A percentile compares a stretch with the other conserved stretches of the same genome.
Conservation (phyloP, 164 flowering plant species). For the Taxillus chinensis region DNA sequence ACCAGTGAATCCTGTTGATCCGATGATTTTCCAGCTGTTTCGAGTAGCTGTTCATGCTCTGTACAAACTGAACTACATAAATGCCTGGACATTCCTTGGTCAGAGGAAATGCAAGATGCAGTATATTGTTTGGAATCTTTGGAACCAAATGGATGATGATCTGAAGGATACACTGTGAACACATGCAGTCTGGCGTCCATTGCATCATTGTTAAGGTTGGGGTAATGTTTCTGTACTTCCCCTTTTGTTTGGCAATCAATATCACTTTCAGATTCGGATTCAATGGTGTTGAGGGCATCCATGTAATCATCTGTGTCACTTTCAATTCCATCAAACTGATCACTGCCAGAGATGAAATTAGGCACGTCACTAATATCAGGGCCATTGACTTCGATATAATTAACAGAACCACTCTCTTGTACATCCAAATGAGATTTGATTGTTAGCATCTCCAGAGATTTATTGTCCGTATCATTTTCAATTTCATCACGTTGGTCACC, state of each 20-base stretch:
- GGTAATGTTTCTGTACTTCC: conserved; percentile 24
- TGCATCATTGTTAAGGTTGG: conserved; percentile 16
- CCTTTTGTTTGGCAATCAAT: conserved; percentile 43
- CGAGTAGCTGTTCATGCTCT: conserved; percentile 23
- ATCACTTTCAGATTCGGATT: conserved; percentile 73
- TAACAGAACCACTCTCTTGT: conserved; percentile 13
- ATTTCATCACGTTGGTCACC: conserved; percentile 36
- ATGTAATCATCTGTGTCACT: conserved; percentile 64
- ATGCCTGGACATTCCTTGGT: conserved; percentile 10
- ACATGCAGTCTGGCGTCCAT: conserved; percentile 11
- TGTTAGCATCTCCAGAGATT: conserved; percentile 15
- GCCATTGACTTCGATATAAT: conserved; percentile 9
- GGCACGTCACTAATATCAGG: conserved; percentile 15
- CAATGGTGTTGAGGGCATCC: conserved; percentile 81
- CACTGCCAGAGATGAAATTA: conserved; percentile 13
- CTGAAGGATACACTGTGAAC: background rate
- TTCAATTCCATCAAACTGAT: conserved; percentile 41
- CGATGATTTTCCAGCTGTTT: conserved; percentile 12
- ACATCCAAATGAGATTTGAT: conserved; percentile 13
- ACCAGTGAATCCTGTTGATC: conserved; percentile 11
- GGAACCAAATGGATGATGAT: conserved; percentile 7
- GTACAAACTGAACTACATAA: conserved; percentile 10
- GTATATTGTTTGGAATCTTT: conserved; percentile 19
- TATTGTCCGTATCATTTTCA: conserved; percentile 61
- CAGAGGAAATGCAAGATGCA: conserved; percentile 14